Evolutionary conservation across 768 basidiomycete genomes (phyloP).

Genomic region (Boletellus ananiceps): DNA sequence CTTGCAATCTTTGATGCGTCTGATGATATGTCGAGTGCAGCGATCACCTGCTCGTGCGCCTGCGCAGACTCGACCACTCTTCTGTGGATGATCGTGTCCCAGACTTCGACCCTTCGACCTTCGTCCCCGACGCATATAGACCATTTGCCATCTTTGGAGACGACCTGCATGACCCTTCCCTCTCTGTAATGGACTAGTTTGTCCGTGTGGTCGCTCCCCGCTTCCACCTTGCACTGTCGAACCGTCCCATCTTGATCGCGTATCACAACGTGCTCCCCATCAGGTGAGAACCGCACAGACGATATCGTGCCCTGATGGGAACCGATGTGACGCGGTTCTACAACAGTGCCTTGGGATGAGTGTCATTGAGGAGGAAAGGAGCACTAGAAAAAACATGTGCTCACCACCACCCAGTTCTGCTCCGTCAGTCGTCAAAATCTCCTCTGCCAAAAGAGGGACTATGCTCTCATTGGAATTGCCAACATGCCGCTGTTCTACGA

Average conservation of each 20-base stretch:
- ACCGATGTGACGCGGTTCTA: slow-evolving; percentile 4
- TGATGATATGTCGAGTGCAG: slow-evolving; percentile 18
- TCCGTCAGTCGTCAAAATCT: not conserved
- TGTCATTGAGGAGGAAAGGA: not conserved
- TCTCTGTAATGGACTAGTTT: not conserved
- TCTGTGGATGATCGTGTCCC: slow-evolving; percentile 4
- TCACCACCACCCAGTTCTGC: not conserved
- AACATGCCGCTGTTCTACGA: slow-evolving; percentile 2
- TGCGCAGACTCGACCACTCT: slow-evolving; percentile 7
- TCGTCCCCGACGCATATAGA: slow-evolving; percentile 1
- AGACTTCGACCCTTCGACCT: slow-evolving; percentile 7
- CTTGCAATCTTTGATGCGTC: slow-evolving; percentile 18
- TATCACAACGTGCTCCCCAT: slow-evolving; percentile 6
- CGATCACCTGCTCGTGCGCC: slow-evolving; percentile 14
- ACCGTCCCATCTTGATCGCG: slow-evolving; percentile 9
- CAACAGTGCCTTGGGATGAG: not conserved
- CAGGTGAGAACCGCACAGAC: slow-evolving; percentile 10
- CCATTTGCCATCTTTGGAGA: slow-evolving; percentile 20
- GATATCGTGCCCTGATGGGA: not conserved
- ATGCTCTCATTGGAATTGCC: not conserved
- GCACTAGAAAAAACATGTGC: not conserved
- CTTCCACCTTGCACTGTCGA: slow-evolving; percentile 5
- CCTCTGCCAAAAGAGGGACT: not conserved
- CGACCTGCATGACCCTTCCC: not conserved
- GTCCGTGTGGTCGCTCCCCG: not conserved